Evolutionary conservation across 192 early-diverging fungal species (phyloP).

Genomic region (Coemansia asiatica): DNA sequence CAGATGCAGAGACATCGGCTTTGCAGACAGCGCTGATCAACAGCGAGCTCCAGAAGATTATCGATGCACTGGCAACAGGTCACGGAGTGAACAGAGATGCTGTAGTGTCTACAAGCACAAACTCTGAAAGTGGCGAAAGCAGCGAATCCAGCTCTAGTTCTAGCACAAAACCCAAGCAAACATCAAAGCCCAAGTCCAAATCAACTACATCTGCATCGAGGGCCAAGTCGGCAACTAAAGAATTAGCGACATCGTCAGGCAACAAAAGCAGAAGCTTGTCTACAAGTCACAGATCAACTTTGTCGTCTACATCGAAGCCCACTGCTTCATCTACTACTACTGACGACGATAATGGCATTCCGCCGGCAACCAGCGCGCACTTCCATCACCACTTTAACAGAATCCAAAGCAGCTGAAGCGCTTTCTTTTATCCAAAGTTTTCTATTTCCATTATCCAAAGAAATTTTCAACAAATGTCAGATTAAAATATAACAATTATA

Average conservation of each 20-base stretch:
- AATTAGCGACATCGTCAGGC: neutral
- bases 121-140: neutral
- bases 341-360: neutral
- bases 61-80: constrained; percentile 17
- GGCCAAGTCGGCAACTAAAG: constrained; percentile 8
- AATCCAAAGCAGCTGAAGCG: neutral
- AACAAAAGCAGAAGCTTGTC: too few species aligned
- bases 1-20: neutral
- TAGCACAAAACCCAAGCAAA: neutral
- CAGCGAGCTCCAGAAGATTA: constrained; percentile 23
- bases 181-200: constrained; percentile 1
- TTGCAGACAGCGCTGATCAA: constrained; percentile 11
- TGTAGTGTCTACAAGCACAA: neutral
- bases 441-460: neutral
- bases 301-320: neutral
- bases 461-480: neutral
- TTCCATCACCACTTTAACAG: constrained; percentile 23
- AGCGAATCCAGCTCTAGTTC: neutral
- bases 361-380: constrained; percentile 7
- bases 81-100: neutral
- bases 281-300: neutral
- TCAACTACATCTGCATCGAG: too few species aligned
- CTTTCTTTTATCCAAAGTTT: neutral
- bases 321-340: neutral
- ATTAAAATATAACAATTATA: too few species aligned